A percentile compares a stretch with the other conserved stretches of the same genome.
These are phyloP conservation scores for Gymnopilus junonius DNA, from an alignment of 768 basidiomycete species.

Conservation along the genomic window DNA sequence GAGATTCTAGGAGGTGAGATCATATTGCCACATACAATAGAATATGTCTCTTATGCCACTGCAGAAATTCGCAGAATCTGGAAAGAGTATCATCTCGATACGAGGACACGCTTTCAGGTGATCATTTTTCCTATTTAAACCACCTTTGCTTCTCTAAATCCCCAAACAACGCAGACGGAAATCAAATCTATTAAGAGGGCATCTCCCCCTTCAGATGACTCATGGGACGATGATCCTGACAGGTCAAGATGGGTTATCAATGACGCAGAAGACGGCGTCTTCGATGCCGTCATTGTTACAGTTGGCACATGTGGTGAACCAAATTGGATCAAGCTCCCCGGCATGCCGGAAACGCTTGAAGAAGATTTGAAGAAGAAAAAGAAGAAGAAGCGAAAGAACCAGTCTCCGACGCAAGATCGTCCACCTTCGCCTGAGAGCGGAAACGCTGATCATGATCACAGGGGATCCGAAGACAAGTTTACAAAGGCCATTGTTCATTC, in stretches of 20 bases:
- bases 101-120: constrained; percentile 48
- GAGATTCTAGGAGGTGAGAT: constrained; percentile 49
- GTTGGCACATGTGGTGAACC: constrained; percentile 56
- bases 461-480: constrained; percentile 30
- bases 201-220: constrained; percentile 12
- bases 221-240: constrained; percentile 19
- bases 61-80: constrained; percentile 47
- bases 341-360: constrained; percentile 39
- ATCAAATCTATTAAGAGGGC: constrained; percentile 41
- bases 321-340: constrained; percentile 45
- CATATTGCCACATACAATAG: not conserved
- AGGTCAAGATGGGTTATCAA: constrained; percentile 50
- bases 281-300: constrained; percentile 54
- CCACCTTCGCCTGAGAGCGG: not conserved
- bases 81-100: constrained; percentile 53
- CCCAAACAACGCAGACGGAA: constrained; percentile 24
- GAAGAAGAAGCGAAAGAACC: not conserved
- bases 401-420: constrained; percentile 11
- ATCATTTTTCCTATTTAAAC: not conserved
- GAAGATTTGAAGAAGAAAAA: constrained; percentile 2
- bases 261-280: constrained; percentile 47
- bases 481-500: constrained; percentile 48
- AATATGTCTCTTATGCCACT: not conserved
- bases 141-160: not conserved
- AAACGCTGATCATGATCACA: not conserved